Evolutionary conservation across 306 rosid species (phyloP), one percentile per base, ranked within the genome.

Genomic region (Urtica urens): DNA sequence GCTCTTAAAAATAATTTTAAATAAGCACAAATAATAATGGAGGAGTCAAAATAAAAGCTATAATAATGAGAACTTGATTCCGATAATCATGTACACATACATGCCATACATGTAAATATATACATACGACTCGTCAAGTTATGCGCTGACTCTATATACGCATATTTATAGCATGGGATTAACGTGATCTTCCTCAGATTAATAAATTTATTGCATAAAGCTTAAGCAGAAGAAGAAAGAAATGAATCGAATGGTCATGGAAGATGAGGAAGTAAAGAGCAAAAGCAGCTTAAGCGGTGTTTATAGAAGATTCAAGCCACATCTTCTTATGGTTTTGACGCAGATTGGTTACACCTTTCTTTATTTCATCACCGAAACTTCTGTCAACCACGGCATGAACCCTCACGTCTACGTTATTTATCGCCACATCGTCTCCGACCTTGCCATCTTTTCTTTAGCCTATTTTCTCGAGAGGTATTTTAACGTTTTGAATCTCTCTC

Each of bases 361-460:
- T 17, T 78, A 73, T 65, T 72, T 80, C 10, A 62, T 87, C 39
- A 65, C 78, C 2, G 83, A 87, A 55, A 78, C 94, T 46, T 83
- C 94, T 21, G 76, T 87, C 78, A 80, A 80, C 24, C 94, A 74
- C 70, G 96, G 96, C 9, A 73, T 83, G 94, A 87, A 81, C 51
- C 93, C 94, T 67, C 72, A 69, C 26, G 83, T 83, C 26, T 77
- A 80, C 51, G 53, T 83, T 26, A 87, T 94, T 17, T 83, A 83
- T 30, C 69, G 96, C 1, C 86, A 83, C 33, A 14, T 74, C n/a
- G 73, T 80, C 1, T 69, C 78, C 9, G 72, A 68, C 2, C 18
- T 80, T 3, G 60, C 55, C 6, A 65, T 76, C 68, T 46, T 78
- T 30, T 93, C 96, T 31, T 76, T 87, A 46, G 96, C 94, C 22